These are phyloP conservation scores for Apiotrichum montevideense DNA, from an alignment of 1,284 basidiomycete species.

Conservation along the genomic window DNA sequence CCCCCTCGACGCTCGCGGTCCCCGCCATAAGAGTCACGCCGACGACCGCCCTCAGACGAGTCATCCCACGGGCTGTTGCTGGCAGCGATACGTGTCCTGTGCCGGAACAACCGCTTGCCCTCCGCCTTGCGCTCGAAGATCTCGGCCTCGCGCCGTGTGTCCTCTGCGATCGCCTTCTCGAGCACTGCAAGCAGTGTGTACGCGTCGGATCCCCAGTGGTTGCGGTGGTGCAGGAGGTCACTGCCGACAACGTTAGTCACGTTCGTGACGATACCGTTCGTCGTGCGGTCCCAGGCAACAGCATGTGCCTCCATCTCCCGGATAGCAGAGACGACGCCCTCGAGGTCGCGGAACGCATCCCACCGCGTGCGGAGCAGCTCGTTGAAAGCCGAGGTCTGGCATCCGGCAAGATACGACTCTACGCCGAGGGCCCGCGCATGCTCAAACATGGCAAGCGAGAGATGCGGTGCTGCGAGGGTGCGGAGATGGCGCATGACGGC, in stretches of 20 bases:
- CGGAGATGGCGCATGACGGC: conserved; percentile 68
- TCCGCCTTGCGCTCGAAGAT: conserved; percentile 3
- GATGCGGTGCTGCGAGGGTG: conserved; percentile 68
- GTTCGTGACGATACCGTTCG: conserved; percentile 58
- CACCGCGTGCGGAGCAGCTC: conserved; percentile 73
- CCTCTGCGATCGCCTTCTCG: conserved; percentile 11
- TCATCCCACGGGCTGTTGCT: too few relatives aligned
- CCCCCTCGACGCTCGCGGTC: too few relatives aligned
- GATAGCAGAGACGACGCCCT: conserved; percentile 62
- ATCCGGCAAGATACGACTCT: conserved; percentile 75
- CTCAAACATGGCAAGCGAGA: conserved; percentile 72
- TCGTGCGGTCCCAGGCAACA: conserved; percentile 59
- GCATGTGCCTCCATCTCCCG: conserved; percentile 77
- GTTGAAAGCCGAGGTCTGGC: conserved; percentile 76
- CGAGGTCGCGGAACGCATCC: conserved; percentile 70
- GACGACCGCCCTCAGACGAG: too few relatives aligned
- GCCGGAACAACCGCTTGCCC: conserved; percentile 1
- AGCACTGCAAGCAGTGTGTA: conserved; percentile 3
- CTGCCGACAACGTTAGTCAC: conserved; percentile 57
- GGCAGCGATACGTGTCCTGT: background rate
- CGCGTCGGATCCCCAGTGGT: conserved; percentile 11
- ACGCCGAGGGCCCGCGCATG: conserved; percentile 66
- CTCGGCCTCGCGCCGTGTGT: conserved; percentile 7
- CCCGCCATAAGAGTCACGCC: too few relatives aligned
- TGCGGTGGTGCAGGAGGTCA: background rate